Evolutionary conservation across 768 basidiomycete species (phyloP).

Genomic region (Russula foetens): DNA sequence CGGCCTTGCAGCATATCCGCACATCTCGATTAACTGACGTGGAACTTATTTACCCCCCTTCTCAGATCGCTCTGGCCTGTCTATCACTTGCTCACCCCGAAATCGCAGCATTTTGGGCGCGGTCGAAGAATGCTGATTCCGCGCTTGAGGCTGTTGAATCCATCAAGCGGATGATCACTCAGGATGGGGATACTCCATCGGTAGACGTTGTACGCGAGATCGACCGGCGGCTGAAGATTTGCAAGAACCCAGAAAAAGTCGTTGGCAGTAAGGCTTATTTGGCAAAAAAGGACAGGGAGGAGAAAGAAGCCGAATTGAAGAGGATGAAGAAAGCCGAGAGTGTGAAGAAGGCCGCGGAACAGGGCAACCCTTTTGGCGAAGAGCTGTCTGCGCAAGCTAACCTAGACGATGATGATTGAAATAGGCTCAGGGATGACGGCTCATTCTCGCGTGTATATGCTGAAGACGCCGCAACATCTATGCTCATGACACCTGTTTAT

Average conservation of each 20-base stretch:
- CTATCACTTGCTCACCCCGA: slow-evolving; percentile 57
- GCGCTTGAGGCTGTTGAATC: slow-evolving; percentile 37
- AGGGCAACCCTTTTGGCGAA: slow-evolving; percentile 66
- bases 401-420: slow-evolving; percentile 22
- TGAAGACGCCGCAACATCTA: background rate
- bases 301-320: slow-evolving; percentile 61
- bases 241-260: slow-evolving; percentile 95
- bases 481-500: background rate
- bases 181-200: slow-evolving; percentile 55
- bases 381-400: slow-evolving; percentile 33
- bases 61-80: slow-evolving; percentile 85
- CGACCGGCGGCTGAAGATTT: slow-evolving; percentile 76
- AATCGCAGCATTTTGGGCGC: slow-evolving; percentile 54
- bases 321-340: slow-evolving; percentile 38
- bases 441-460: background rate
- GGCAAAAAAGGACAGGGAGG: slow-evolving; percentile 62
- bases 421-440: background rate
- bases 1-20: slow-evolving; percentile 58
- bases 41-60: slow-evolving; percentile 86
- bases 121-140: slow-evolving; percentile 32
- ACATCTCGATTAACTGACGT: slow-evolving; percentile 84
- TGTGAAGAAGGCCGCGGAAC: slow-evolving; percentile 48
- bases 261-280: slow-evolving; percentile 80
- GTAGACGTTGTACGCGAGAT: slow-evolving; percentile 83
- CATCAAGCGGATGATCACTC: slow-evolving; percentile 49